Base-by-base conservation (phyloP, 2,329 filamentous ascomycete genomes). In the Nemania abortiva region DNA sequence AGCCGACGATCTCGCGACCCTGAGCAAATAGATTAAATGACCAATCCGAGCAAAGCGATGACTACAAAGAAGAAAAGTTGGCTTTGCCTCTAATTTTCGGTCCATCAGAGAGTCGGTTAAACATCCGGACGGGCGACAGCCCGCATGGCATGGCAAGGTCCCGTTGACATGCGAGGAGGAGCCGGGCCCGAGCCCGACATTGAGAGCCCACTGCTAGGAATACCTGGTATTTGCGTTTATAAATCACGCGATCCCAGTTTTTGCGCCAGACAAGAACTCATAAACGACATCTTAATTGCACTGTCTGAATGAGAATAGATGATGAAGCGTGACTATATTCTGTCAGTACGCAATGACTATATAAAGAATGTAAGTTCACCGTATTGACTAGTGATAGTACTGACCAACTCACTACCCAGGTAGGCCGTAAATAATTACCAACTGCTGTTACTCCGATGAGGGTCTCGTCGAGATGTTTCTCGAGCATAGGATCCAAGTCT, bases 1-100 rank as follows among this genome's bases (percentile, higher is more conserved):
- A 74, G 70, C 70, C 74, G 70, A 67, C 18, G 27, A 49, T 50
- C 63, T 69, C 45, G 34, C 61, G 53, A 45, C 45, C 57, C 55
- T 31, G 49, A 63, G n/a, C 27, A 31, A 55, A 31, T 55, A 59
- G 54, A 55, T 57, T 55, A 58, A 20, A 42, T n/a, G n/a, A 24
- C 22, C 37, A 54, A 49, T 64, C 27, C 24, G 42, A 42, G 24
- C 2, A 58, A 55, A 24, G 50, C 27, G n/a, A 65, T 53, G 58
- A 27, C 47, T 54, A 55, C 59, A 58, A 55, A 27, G 45, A 53
- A 47, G 52, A 42, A 20, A 24, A 27, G 22, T 20, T 22, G 22
- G 49, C 24, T 27, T 20, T 29, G 18, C 39, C 20, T 66, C 59
- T 42, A 53, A 27, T 54, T 15, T 66, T 60, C 45, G 53, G 34